Base-by-base conservation (phyloP, 2,329 filamentous ascomycete species). In the Phoma sp. region DNA sequence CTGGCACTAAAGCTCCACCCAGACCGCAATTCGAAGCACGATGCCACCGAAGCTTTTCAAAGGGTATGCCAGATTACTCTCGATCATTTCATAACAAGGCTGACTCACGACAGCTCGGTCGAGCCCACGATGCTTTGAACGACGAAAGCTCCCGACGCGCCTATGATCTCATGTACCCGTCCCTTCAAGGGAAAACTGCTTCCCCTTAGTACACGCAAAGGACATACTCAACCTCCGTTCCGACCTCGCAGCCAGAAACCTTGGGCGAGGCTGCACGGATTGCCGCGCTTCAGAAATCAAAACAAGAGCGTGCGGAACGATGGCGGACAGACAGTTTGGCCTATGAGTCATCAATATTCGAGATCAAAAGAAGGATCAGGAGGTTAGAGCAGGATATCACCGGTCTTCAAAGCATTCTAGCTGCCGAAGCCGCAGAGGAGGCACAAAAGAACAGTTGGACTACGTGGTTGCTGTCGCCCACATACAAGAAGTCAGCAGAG, bases 101-200 rank as follows among this genome's bases (percentile, higher is more conserved):
- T 57, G 23, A 63, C 14, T 28, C 20, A 3, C 34, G 32, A 33
- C 28, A 76, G 74, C 66, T 77, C 17, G 56, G 30, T 45, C 43
- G 30, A 59, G 74, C 74, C 28, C 76, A 76, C 50, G 72, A 75
- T 47, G 76, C 71, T n/a, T 59, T 76, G 38, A 71, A 67, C 18
- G 67, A 75, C 46, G 62, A 62, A 52, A 47, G 5, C 33, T 59
- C 66, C 57, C 73, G 74, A 11, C 62, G 60, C 57, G 47, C 25
- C 7, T 77, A 76, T 61, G 67, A 77, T 39, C 53, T 60, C 43
- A 60, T 69, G 20, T 76, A 75, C 42, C 64, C 64, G n/a, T 64
- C 59, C 15, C 54, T 66, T n/a, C 59, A 10, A 37, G 54, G 28
- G 53, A 62, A 34, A 7, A 7, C 1, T 15, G 20, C 32, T 12